Evolutionary conservation across 495 filamentous ascomycete genomes (phyloP).

Genomic region (Penicillium samsonianum): DNA sequence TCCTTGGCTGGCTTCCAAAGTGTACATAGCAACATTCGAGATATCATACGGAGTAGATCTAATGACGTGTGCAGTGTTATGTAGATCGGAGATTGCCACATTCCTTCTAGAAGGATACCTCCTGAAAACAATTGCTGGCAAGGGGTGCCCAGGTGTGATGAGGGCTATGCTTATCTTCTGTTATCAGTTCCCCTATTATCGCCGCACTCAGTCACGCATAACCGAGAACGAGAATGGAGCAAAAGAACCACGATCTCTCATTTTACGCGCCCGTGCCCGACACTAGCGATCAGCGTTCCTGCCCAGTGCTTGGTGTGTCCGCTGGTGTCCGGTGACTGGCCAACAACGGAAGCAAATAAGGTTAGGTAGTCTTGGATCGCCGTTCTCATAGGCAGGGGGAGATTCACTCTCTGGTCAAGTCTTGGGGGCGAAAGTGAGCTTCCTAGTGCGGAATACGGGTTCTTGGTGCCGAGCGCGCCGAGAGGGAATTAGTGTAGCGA

Average conservation of each 20-base stretch:
- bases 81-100: background rate
- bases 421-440: background rate
- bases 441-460: background rate
- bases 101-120: constrained; percentile 7
- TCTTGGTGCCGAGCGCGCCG: constrained; percentile 4
- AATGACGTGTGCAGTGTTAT: no score
- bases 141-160: background rate
- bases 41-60: background rate
- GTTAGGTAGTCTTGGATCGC: background rate
- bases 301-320: constrained; percentile 9
- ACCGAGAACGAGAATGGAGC: background rate
- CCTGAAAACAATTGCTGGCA: background rate
- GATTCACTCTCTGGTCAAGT: background rate
- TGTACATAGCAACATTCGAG: background rate
- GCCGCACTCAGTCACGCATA: background rate
- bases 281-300: constrained; percentile 5
- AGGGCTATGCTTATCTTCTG: background rate
- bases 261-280: background rate
- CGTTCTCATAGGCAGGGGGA: background rate
- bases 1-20: background rate
- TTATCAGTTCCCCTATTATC: background rate
- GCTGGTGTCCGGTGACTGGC: background rate
- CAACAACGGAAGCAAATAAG: background rate
- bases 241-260: background rate
- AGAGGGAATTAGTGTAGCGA: constrained; percentile 1